Conservation (phyloP, 371 early-diverging fungal species). For the Rhizopus sp. region DNA sequence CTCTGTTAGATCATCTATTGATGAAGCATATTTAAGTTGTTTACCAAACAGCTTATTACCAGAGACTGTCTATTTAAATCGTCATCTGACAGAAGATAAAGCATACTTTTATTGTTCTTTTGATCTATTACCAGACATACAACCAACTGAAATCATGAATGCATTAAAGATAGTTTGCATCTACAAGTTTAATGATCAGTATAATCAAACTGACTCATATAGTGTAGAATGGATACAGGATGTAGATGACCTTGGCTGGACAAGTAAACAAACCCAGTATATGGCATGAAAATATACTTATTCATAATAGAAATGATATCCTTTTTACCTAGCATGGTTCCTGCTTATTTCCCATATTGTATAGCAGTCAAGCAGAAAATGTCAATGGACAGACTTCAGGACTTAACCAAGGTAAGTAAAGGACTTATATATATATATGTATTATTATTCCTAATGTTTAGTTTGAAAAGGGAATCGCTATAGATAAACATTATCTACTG, state of each 20-base stretch:
- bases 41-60: conserved; percentile 6
- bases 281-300: not conserved
- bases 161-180: not conserved
- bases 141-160: not conserved
- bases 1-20: conserved; percentile 1
- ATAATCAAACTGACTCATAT: not conserved
- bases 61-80: conserved; percentile 6
- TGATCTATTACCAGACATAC: conserved; percentile 14
- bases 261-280: not conserved
- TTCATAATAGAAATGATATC: conserved; percentile 2
- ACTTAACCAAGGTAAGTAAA: not conserved
- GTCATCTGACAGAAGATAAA: not conserved
- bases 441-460: too few relatives aligned
- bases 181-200: not conserved
- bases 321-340: not conserved
- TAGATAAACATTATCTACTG: not conserved
- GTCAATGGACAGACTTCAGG: not conserved
- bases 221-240: conserved; percentile 12
- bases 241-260: conserved; percentile 8
- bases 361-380: not conserved
- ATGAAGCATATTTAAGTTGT: conserved; percentile 1
- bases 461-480: not conserved
- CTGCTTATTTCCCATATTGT: conserved; percentile 15
- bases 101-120: conserved; percentile 6
- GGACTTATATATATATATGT: not conserved